phyloP scores from a whole-genome alignment of 2,329 filamentous ascomycete genomes.

The Pseudocercospora eumusae region DNA sequence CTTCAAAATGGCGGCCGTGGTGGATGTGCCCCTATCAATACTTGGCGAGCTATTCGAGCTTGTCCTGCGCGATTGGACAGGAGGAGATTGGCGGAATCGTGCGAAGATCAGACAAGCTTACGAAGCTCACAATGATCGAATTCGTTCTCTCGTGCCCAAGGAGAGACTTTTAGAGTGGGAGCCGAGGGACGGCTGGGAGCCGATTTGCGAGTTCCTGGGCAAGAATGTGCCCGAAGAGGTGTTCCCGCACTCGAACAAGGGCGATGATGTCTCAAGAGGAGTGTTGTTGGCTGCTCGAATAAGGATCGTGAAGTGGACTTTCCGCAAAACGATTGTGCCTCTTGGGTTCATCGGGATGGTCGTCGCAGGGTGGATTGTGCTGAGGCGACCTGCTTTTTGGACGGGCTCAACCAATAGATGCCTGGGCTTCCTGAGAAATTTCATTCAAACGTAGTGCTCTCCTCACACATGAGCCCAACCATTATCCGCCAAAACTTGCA shows the following conservation, averaged over 20 bases:
- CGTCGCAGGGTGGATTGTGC: neutral
- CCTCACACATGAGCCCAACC: slow-evolving; percentile 37
- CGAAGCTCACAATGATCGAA: slow-evolving; percentile 17
- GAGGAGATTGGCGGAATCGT: slow-evolving; percentile 14
- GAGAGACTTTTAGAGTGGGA: slow-evolving; percentile 35
- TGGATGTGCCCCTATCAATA: slow-evolving; percentile 12
- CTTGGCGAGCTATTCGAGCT: slow-evolving; percentile 14
- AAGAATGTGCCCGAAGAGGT: slow-evolving; percentile 28
- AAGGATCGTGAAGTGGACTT: slow-evolving; percentile 5
- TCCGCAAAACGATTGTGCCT: neutral
- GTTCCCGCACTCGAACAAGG: slow-evolving; percentile 29
- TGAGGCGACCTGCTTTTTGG: neutral
- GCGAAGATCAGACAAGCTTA: slow-evolving; percentile 15
- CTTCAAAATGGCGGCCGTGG: slow-evolving; percentile 10
- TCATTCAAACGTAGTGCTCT: neutral
- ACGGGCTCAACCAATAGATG: neutral
- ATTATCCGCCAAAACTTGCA: slow-evolving; percentile 34
- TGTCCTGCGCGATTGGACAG: slow-evolving; percentile 16
- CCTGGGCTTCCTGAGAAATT: neutral
- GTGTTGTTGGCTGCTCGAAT: slow-evolving; percentile 4
- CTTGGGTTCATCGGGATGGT: neutral
- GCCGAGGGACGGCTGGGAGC: slow-evolving; percentile 34
- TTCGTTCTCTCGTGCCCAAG: slow-evolving; percentile 13
- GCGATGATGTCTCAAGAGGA: slow-evolving; percentile 12
- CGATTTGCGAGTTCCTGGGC: slow-evolving; percentile 36